A percentile compares a stretch with the other conserved stretches of the same genome.
Conservation (phyloP, 2,329 filamentous ascomycete genomes). For the Cordyceps cateniannulata region DNA sequence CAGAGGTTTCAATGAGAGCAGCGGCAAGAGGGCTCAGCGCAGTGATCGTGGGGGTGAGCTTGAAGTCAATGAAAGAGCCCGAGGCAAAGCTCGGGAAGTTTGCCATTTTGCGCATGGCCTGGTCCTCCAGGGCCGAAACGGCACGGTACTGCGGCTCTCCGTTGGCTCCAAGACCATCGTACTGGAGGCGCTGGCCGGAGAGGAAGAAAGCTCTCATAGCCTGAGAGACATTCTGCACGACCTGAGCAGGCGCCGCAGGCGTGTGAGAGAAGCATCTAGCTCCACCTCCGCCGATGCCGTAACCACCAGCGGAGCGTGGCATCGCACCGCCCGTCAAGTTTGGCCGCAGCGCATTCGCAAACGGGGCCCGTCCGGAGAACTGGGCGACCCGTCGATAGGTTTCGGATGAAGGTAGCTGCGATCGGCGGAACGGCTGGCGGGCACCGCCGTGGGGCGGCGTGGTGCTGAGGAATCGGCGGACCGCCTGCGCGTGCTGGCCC, state of each 20-base stretch:
- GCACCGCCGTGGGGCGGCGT: constrained; percentile 16
- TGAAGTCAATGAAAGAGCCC: constrained; percentile 84
- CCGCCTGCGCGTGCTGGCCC: constrained; percentile 35
- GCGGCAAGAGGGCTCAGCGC: constrained; percentile 68
- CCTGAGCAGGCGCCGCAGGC: constrained; percentile 78
- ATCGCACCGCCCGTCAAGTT: constrained; percentile 86
- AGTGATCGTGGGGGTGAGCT: constrained; percentile 81
- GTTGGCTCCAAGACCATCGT: constrained; percentile 66
- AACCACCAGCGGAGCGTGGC: constrained; percentile 83
- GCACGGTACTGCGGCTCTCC: constrained; percentile 76
- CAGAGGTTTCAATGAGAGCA: constrained; percentile 40
- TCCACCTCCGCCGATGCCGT: constrained; percentile 65
- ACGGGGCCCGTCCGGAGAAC: constrained; percentile 71
- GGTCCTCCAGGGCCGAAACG: constrained; percentile 68
- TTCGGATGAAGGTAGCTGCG: constrained; percentile 42
- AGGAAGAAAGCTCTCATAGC: constrained; percentile 88
- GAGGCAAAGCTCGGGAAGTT: constrained; percentile 49
- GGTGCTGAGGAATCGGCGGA: constrained; percentile 47
- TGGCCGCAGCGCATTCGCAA: constrained; percentile 80
- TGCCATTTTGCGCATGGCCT: constrained; percentile 62
- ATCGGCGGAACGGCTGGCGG: constrained; percentile 36
- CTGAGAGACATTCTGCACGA: constrained; percentile 90
- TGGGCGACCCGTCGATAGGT: constrained; percentile 48
- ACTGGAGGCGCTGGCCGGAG: constrained; percentile 83
- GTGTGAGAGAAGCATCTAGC: constrained; percentile 87